A percentile compares a stretch with the other conserved stretches of the same genome.
phyloP scores from a whole-genome alignment of 176 grass and related monocot species.

The Oryza meridionalis region DNA sequence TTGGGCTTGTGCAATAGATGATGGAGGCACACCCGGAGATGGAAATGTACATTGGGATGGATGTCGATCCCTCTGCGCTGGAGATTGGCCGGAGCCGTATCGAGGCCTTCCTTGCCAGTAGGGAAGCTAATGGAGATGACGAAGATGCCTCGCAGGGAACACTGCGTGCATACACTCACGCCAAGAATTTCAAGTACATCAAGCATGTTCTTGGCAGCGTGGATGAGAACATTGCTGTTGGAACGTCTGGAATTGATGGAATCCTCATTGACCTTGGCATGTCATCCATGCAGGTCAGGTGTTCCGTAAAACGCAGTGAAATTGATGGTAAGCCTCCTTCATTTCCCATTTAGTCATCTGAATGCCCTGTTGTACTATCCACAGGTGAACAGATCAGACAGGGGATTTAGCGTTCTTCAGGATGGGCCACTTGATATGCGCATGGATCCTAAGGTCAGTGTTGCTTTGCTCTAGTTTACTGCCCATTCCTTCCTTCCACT shows the following conservation, averaged over 20 bases:
- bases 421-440: constrained; percentile 96
- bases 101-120: constrained; percentile 51
- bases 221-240: constrained; percentile 32
- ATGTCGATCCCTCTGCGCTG: constrained; percentile 72
- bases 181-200: constrained; percentile 92
- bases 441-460: constrained; percentile 85
- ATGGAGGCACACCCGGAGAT: constrained; percentile 89
- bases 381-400: constrained; percentile 64
- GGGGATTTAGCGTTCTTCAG: constrained; percentile 81
- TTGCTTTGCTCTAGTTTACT: constrained; percentile 5
- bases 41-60: constrained; percentile 90
- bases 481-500: background rate
- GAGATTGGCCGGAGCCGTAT: constrained; percentile 58
- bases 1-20: constrained; percentile 52
- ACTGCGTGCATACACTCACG: constrained; percentile 55
- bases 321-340: background rate
- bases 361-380: background rate
- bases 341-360: background rate
- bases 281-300: constrained; percentile 85
- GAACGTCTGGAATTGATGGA: constrained; percentile 55
- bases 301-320: background rate
- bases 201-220: constrained; percentile 58
- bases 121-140: background rate
- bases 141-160: constrained; percentile 28
- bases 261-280: constrained; percentile 91